Percentiles rank a stretch among this genome's conserved stretches.
Conservation (phyloP, 352 stramenopile genomes). For the Thalassiosira hispida region DNA sequence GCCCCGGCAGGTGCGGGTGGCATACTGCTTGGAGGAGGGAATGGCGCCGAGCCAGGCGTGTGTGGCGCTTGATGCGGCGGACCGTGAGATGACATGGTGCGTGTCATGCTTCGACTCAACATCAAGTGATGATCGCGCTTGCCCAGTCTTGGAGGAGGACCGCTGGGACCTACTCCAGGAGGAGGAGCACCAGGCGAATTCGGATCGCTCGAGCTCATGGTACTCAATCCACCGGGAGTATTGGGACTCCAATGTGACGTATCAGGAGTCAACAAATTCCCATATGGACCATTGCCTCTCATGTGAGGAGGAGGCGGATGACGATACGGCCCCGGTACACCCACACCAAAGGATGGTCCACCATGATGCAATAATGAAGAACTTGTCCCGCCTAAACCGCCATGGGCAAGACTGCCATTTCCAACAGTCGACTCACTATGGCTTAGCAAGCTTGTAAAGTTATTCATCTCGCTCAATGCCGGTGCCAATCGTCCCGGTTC, state of each 20-base stretch:
- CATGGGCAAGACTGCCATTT: too few species aligned
- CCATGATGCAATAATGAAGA: too few species aligned
- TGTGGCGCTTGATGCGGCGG: background rate
- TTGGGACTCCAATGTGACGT: slow-evolving; percentile 37
- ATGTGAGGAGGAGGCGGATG: slow-evolving; percentile 43
- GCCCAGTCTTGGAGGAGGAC: background rate
- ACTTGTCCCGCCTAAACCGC: too few species aligned
- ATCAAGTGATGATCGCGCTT: slow-evolving; percentile 7
- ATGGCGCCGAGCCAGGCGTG: background rate
- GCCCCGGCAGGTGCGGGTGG: slow-evolving; percentile 5
- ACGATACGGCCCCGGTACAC: slow-evolving; percentile 1
- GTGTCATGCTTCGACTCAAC: slow-evolving; percentile 30
- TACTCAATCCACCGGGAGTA: slow-evolving; percentile 44
- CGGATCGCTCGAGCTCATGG: slow-evolving; percentile 32
- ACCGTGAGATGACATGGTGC: slow-evolving; percentile 23
- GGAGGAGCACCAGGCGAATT: slow-evolving; percentile 17
- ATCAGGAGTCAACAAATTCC: slow-evolving; percentile 39
- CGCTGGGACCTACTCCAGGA: background rate
- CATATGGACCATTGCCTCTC: background rate
- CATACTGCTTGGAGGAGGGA: background rate
- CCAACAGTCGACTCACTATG: slow-evolving; percentile 39
- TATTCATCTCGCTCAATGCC: slow-evolving; percentile 80
- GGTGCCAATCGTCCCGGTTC: slow-evolving; percentile 69
- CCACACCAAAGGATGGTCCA: too few species aligned
- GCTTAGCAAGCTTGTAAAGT: slow-evolving; percentile 63